Base-by-base conservation (phyloP, 1,284 basidiomycete species). In the Apiotrichum siamense region DNA sequence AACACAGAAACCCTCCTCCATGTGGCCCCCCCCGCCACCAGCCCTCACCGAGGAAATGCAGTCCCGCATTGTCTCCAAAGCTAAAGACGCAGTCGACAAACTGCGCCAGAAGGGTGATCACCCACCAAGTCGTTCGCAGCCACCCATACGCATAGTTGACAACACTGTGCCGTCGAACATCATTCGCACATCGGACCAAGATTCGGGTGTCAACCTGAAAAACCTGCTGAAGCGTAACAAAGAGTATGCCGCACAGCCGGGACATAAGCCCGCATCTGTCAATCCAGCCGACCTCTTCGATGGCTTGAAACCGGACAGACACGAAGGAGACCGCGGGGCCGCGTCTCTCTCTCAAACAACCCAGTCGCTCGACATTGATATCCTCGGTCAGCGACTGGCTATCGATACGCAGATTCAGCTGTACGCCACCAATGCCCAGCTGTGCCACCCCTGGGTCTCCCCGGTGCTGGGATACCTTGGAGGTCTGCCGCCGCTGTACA, bases 21-120 rank as follows among this genome's bases (percentile, higher is more conserved):
- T 96, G 7, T 97, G 92, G 92, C 92, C 92, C 1, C 90, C 91
- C 1, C 91, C 92, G 0, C 78, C 87, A 1, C 81, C 85, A 21
- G 85, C 86, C 46, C 70, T 88, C 29, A 84, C 84, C 9, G 75
- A 66, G 20, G 73, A 73, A 35, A 82, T 90, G 17, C 86, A 84
- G 56, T 77, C 78, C 11, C 77, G 79, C 2, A 75, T 92, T 46
- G 79, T 83, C 17, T 73, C 72, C 25, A 81, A 81, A 44, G 80
- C 90, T 47, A 82, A 79, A 25, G 79, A 85, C 44, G 79, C 80
- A 1, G 76, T 86, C 15, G 42, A 18, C 38, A 50, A 21, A 37
- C 18, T 41, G 12, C 52, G 37, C 21, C 31, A 23, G 3, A 20
- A 35, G 3, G n/a, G 17, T 12, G 20, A 39, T 4, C 27, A 31